Evolutionary conservation across 352 stramenopile species (phyloP), one percentile per base, ranked within the genome.

Genomic region (Phytophthora macrochlamydospora): DNA sequence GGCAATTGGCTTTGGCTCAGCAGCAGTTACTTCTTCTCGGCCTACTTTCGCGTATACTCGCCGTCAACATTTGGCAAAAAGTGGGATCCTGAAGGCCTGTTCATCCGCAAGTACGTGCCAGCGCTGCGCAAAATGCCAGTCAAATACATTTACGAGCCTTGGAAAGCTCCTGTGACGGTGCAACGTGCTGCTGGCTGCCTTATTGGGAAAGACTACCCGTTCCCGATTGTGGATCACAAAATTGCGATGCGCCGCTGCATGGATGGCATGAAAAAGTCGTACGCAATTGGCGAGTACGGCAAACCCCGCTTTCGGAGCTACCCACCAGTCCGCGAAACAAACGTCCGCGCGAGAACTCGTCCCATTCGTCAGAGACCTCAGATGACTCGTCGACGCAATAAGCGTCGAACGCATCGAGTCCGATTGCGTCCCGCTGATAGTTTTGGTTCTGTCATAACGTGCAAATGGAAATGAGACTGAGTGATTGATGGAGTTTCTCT

Each of bases 131-230:
- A 98, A 11, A 91, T 98, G 66, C 97, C 97, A 14, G 72, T 79
- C 43, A 98, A 98, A 75, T 99, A 98, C 75, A 99, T 99, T 51
- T 99, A 99, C 72, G 95, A 99, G 68, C 97, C 96, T 2, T 99
- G 97, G 97, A 98, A 97, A 58, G 95, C 97, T n/a, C 95, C 97
- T 1, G 62, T 90, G 42, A 85, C 70, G 30, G 83, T 98, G 35
- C 94, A 98, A 55, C 76, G 94, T 24, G 75, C 84, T 6, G 83
- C 82, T 6, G 88, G 89, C 3, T 97, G 91, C 58, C 71, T 97
- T 14, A 88, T 98, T 29, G 96, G 95, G 30, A 89, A 90, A 59
- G 87, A 98, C 73, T 99, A 99, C 67, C 97, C 97, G 5, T 87
- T 92, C 56, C 95, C 93, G 3, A 98, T 99, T 52, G 94, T 99